phyloP scores from a whole-genome alignment of 805 yeast genomes.

The Candida arabinofermentans region DNA sequence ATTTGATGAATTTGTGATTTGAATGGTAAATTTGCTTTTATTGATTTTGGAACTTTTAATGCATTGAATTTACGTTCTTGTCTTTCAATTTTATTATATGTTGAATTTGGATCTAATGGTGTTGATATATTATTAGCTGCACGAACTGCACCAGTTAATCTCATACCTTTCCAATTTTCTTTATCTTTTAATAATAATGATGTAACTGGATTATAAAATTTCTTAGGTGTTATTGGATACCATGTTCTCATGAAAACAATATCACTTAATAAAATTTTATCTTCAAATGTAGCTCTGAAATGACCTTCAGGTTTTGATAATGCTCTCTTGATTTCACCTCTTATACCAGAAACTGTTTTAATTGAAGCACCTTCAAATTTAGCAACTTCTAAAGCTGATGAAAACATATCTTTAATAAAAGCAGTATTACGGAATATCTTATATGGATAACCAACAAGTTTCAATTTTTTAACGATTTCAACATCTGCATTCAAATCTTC shows the following conservation, averaged over 20 bases:
- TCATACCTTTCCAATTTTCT: slow-evolving; percentile 93
- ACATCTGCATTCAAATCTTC: slow-evolving; percentile 86
- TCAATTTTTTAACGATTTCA: slow-evolving; percentile 93
- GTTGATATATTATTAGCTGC: slow-evolving; percentile 66
- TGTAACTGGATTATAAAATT: slow-evolving; percentile 94
- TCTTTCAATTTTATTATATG: slow-evolving; percentile 73
- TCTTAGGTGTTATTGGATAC: slow-evolving; percentile 91
- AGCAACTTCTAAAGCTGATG: slow-evolving; percentile 89
- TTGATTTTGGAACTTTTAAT: slow-evolving; percentile 74
- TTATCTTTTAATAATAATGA: slow-evolving; percentile 77
- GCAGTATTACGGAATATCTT: slow-evolving; percentile 95
- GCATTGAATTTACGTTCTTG: slow-evolving; percentile 82
- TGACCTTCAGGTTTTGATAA: slow-evolving; percentile 92
- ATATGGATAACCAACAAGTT: slow-evolving; percentile 91
- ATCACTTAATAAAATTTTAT: slow-evolving; percentile 87
- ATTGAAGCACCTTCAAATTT: slow-evolving; percentile 97
- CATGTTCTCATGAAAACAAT: slow-evolving; percentile 88
- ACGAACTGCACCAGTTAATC: slow-evolving; percentile 90
- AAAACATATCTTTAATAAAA: slow-evolving; percentile 94
- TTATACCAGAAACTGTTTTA: slow-evolving; percentile 92
- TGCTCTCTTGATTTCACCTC: slow-evolving; percentile 97
- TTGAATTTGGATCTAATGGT: slow-evolving; percentile 49
- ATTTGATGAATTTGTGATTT: slow-evolving; percentile 84
- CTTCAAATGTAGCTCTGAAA: slow-evolving; percentile 96
- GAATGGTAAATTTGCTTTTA: slow-evolving; percentile 81